Evolutionary conservation across 2,329 filamentous ascomycete genomes (phyloP).

Genomic region (Neonectria hederae): DNA sequence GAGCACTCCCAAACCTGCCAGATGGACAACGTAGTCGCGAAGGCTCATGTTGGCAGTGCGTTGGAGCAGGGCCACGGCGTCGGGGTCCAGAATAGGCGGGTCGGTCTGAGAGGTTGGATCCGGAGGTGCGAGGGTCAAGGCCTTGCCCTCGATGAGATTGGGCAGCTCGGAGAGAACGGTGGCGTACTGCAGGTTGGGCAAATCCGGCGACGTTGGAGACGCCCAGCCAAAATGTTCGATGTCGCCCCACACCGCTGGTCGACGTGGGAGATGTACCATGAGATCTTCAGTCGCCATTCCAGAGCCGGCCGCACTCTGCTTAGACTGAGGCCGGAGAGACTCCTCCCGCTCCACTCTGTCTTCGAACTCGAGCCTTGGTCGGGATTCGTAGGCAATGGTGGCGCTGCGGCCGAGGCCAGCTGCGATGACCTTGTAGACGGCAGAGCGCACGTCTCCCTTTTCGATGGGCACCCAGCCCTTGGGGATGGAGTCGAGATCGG

Average conservation of each 20-base stretch:
- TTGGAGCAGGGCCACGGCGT: conserved; percentile 76
- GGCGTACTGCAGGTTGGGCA: conserved; percentile 84
- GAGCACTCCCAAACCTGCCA: conserved; percentile 74
- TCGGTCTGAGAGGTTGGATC: conserved; percentile 52
- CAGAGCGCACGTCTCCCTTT: conserved; percentile 80
- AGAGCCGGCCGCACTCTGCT: conserved; percentile 46
- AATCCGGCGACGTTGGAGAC: conserved; percentile 76
- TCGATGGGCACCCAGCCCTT: conserved; percentile 88
- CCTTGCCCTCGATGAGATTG: conserved; percentile 90
- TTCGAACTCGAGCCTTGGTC: conserved; percentile 43
- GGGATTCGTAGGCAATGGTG: conserved; percentile 76
- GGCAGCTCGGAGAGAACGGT: conserved; percentile 85
- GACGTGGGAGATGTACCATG: conserved; percentile 58
- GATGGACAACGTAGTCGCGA: conserved; percentile 79
- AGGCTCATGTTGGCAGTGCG: conserved; percentile 76
- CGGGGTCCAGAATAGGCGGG: conserved; percentile 66
- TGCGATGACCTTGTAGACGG: conserved; percentile 79
- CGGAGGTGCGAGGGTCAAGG: conserved; percentile 81
- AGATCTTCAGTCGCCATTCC: conserved; percentile 50
- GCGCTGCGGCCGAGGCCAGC: conserved; percentile 80
- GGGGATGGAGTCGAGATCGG: conserved; percentile 82
- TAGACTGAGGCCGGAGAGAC: conserved; percentile 31
- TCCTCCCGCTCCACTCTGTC: conserved; percentile 29
- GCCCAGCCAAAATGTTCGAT: conserved; percentile 91
- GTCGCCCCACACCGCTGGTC: conserved; percentile 76